phyloP scores from a whole-genome alignment of 108 stramenopile species.

The Fragilaria radians region DNA sequence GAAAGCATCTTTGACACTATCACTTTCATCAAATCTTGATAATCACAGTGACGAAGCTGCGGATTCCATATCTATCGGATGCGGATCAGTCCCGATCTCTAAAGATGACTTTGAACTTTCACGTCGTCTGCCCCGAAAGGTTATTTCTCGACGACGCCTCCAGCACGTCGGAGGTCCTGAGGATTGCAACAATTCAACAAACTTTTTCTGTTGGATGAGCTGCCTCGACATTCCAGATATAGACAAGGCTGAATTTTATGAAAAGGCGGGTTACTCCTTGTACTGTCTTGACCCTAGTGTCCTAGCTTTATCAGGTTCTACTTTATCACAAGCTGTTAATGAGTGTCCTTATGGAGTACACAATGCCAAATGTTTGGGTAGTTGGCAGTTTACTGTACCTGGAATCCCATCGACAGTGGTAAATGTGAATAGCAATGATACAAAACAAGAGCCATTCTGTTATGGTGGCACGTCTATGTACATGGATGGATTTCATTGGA shows the following conservation, averaged over 20 bases:
- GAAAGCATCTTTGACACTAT: constrained; percentile 17
- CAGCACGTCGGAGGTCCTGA: constrained; percentile 42
- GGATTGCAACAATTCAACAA: constrained; percentile 67
- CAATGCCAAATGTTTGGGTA: constrained; percentile 52
- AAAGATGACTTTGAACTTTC: background rate
- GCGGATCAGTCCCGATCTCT: constrained; percentile 9
- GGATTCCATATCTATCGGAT: constrained; percentile 30
- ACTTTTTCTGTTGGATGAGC: constrained; percentile 79
- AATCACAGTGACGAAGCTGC: background rate
- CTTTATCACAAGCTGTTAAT: constrained; percentile 34
- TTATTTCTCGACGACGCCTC: constrained; percentile 42
- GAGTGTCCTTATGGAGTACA: constrained; percentile 39
- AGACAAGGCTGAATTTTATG: constrained; percentile 30
- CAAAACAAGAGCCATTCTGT: constrained; percentile 32
- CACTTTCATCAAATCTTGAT: background rate
- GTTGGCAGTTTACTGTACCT: constrained; percentile 49
- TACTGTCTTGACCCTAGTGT: constrained; percentile 69
- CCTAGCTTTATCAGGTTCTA: constrained; percentile 29
- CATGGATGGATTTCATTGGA: constrained; percentile 83
- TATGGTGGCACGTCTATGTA: constrained; percentile 81
- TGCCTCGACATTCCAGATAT: constrained; percentile 66
- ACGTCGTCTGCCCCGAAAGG: background rate
- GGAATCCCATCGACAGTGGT: constrained; percentile 6
- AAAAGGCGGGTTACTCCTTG: constrained; percentile 54
- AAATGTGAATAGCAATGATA: constrained; percentile 1